phyloP scores from a whole-genome alignment of 257 asterid genomes.

The Voacanga thouarsii region DNA sequence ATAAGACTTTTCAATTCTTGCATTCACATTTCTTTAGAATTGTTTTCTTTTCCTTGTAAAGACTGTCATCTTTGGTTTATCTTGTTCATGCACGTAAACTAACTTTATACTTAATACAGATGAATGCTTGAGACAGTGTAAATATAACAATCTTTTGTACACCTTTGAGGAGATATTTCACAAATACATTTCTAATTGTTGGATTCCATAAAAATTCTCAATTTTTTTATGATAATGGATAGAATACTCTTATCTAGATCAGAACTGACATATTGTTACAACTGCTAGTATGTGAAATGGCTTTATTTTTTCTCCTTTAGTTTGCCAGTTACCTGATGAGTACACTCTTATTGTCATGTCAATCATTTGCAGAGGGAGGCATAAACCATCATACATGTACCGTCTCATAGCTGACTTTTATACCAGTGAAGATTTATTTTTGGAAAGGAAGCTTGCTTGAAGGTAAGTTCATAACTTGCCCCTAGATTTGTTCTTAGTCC shows the following conservation, averaged over 20 bases:
- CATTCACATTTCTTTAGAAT: background rate
- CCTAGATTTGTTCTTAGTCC: background rate
- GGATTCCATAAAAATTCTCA: too few species aligned
- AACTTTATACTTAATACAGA: too few species aligned
- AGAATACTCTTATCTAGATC: too few species aligned
- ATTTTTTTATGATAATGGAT: too few species aligned
- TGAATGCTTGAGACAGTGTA: too few species aligned
- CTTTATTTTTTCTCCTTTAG: background rate
- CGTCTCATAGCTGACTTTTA: conserved; percentile 83
- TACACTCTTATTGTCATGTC: conserved; percentile 8
- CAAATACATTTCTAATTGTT: too few species aligned
- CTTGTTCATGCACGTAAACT: too few species aligned
- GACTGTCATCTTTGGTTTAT: background rate
- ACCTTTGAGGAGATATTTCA: too few species aligned
- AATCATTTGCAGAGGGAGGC: conserved; percentile 63
- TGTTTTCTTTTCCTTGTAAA: background rate
- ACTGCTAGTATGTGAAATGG: background rate
- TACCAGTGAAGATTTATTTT: conserved; percentile 67
- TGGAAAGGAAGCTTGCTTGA: conserved; percentile 48
- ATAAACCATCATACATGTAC: conserved; percentile 78
- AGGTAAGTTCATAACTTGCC: conserved; percentile 24
- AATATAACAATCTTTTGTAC: too few species aligned
- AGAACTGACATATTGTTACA: too few species aligned
- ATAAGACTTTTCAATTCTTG: background rate
- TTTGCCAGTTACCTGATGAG: background rate